Percentiles rank a stretch among this genome's conserved stretches.
Conservation (phyloP, 768 basidiomycete species). For the Paxillus involutus region DNA sequence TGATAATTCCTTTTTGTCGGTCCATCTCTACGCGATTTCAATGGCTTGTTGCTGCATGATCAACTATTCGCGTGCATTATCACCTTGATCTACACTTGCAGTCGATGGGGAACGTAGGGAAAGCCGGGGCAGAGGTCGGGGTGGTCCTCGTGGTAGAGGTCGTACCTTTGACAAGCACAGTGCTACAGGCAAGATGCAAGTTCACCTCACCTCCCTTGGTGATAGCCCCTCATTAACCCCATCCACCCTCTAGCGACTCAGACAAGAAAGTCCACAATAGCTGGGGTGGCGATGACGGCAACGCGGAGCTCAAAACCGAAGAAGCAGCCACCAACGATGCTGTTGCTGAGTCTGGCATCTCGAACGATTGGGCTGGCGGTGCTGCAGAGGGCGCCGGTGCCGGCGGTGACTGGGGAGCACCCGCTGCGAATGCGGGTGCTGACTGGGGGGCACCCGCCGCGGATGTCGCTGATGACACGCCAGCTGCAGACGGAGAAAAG, state of each 20-base stretch:
- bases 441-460: slow-evolving; percentile 39
- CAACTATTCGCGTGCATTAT: neutral
- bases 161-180: slow-evolving; percentile 86
- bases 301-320: slow-evolving; percentile 80
- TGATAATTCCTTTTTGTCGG: neutral
- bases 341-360: slow-evolving; percentile 41
- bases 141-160: slow-evolving; percentile 55
- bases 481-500: slow-evolving; percentile 38
- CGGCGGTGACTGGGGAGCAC: slow-evolving; percentile 11
- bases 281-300: slow-evolving; percentile 93
- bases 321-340: slow-evolving; percentile 74
- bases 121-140: slow-evolving; percentile 44
- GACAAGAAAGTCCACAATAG: slow-evolving; percentile 93
- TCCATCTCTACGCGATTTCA: neutral
- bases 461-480: slow-evolving; percentile 29
- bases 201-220: slow-evolving; percentile 11
- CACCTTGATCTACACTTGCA: slow-evolving; percentile 14
- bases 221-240: slow-evolving; percentile 5
- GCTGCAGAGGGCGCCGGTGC: slow-evolving; percentile 15
- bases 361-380: slow-evolving; percentile 38
- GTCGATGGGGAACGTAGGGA: slow-evolving; percentile 47
- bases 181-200: slow-evolving; percentile 80
- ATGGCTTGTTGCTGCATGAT: too few relatives aligned
- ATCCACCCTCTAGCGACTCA: slow-evolving; percentile 63
- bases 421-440: slow-evolving; percentile 21